Evolutionary conservation across 495 filamentous ascomycete species (phyloP), one percentile per base, ranked within the genome.

Genomic region (Tuber microsphaerosporum): DNA sequence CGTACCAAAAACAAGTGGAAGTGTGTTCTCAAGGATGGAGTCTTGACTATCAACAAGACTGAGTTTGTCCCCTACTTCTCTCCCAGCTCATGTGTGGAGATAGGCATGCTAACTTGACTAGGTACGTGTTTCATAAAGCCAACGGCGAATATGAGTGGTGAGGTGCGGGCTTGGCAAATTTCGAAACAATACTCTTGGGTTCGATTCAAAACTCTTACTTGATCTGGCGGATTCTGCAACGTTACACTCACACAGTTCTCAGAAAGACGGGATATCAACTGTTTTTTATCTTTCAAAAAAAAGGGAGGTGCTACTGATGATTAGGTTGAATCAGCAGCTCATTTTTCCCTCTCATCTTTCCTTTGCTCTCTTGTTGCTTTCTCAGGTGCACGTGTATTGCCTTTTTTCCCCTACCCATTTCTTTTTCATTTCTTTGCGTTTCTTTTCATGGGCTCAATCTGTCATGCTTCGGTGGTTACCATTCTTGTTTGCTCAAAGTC

Each of bases 1-100:
- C 88, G 95, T 71, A 96, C 97, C 75, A 99, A 99, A 90, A 99
- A 97, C 84, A 99, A 98, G 91, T 99, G 95, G 95, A 99, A 99
- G 90, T 99, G 95, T 85, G 92, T 92, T 8, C 88, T 99, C 73
- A 98, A 98, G 86, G 95, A 99, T 81, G 95, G 95, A 26, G 92
- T 99, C 22, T 87, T 99, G 77, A 97, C 91, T 71, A 92, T 94
- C 51, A 92, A 93, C 78, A 91, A 91, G 77, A 94, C 91, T 84
- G 95, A 99, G 89, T 92, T 84, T 85, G 90, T 88, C 74, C 7
- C 22, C 69, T 9, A 41, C 20, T 37, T 51, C 31, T 7, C 70
- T 71, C 26, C 14, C 17, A 43, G 17, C 8, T 70, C 75, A 37
- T 19, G 16, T 74, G 5, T 42, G 34, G 43, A 45, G 34, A 34